A percentile compares a stretch with the other conserved stretches of the same genome.
Conservation (phyloP, 192 early-diverging fungal genomes). For the Haplosporangium gracile region DNA sequence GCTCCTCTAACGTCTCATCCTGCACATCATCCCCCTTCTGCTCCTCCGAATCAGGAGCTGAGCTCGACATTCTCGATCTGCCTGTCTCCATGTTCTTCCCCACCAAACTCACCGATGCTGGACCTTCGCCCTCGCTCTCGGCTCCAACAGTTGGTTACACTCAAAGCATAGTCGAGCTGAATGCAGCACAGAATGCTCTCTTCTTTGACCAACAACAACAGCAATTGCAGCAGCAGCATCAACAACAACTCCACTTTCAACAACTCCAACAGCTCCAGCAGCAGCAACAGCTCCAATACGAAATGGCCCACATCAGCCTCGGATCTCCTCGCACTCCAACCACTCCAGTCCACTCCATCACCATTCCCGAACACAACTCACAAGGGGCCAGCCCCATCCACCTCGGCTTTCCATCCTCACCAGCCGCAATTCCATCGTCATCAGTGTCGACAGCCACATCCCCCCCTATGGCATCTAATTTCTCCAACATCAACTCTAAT, state of each 20-base stretch:
- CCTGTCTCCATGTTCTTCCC: constrained; percentile 53
- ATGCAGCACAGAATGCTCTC: constrained; percentile 12
- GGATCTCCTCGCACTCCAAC: constrained; percentile 23
- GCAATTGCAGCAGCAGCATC: constrained; percentile 19
- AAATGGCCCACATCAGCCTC: constrained; percentile 33
- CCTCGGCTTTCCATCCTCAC: not conserved
- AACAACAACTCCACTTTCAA: constrained; percentile 15
- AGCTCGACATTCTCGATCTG: constrained; percentile 44
- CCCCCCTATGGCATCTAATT: not conserved
- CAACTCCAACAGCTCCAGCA: constrained; percentile 24
- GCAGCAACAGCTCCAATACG: constrained; percentile 35
- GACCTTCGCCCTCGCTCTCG: constrained; percentile 8
- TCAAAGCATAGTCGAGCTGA: constrained; percentile 12
- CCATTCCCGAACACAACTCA: not conserved
- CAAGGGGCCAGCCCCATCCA: not conserved
- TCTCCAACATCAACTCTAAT: constrained; percentile 4
- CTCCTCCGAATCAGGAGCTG: constrained; percentile 20
- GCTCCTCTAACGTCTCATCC: constrained; percentile 6
- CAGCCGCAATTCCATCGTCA: not conserved
- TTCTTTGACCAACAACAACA: constrained; percentile 25
- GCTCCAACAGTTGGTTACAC: constrained; percentile 1
- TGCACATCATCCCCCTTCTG: constrained; percentile 36
- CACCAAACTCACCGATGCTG: constrained; percentile 12
- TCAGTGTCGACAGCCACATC: not conserved
- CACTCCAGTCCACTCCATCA: constrained; percentile 3